Evolutionary conservation across 768 basidiomycete species (phyloP), one percentile per base, ranked within the genome.

Genomic region (Boletus insuetus): DNA sequence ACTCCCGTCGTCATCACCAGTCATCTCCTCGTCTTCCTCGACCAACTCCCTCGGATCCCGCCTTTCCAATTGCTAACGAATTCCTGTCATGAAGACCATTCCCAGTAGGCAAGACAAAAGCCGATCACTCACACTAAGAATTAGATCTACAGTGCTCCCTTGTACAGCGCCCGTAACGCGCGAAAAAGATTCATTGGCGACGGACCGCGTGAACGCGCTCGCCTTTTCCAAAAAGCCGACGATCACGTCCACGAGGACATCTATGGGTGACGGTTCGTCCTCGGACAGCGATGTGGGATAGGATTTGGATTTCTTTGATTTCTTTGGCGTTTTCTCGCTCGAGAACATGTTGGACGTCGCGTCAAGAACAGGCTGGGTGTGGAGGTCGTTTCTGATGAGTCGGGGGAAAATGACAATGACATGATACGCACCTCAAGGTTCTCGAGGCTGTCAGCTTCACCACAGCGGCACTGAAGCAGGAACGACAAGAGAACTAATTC

Each of bases 171-270:
- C 77, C 22, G 89, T 85, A 24, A 96, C 73, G 47, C 89, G 75
- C 14, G 83, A 80, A 65, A 98, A 95, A 7, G 84, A 85, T 61
- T 90, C 83, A 49, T 87, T 94, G 7, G 88, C 89, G 24, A 93
- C 76, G 3, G 84, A 82, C 32, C 93, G 85, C 73, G 89, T 79
- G 68, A 89, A 95, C 39, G 85, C 82, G 6, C 86, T 89, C 3
- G 87, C 85, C 54, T 87, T 82, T 68, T 98, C 94, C 37, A 99
- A 73, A 65, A 91, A 87, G 7, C 92, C 92, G 46, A 99, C 91
- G 47, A 98, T 83, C n/a, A 81, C 80, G 66, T 98, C 94, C 34
- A 95, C 85, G 39, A 98, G 78, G 42, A 94, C 72, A 58, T 97
- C 94, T 51, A 95, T 83, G 1, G 94, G 85, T 46, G 82, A 81